Evolutionary conservation across 2,329 filamentous ascomycete genomes (phyloP).

Genomic region (Botrytis byssoidea): DNA sequence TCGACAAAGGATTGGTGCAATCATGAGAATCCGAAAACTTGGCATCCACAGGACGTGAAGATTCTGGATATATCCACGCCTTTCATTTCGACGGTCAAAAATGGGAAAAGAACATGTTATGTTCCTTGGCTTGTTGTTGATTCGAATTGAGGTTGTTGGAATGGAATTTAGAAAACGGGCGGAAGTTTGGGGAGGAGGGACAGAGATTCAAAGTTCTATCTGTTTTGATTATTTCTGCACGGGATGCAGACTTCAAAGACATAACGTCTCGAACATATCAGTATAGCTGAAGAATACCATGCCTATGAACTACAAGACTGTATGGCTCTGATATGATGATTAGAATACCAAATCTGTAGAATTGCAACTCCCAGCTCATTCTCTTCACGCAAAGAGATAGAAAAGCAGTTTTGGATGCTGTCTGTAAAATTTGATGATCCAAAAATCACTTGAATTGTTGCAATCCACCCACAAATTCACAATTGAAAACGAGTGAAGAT

Average conservation of each 20-base stretch:
- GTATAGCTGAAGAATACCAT: background rate
- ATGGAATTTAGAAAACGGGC: no score
- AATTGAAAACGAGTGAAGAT: background rate
- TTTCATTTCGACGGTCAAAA: background rate
- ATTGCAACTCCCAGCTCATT: no score
- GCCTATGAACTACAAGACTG: background rate
- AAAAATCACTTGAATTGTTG: background rate
- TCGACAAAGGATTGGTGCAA: constrained; percentile 16
- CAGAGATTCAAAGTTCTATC: no score
- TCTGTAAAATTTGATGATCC: background rate
- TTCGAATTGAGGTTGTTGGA: background rate
- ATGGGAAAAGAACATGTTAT: constrained; percentile 5
- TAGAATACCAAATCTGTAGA: no score
- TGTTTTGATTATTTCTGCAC: background rate
- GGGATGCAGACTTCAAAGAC: background rate
- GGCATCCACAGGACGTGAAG: constrained; percentile 1
- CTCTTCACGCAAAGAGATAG: background rate
- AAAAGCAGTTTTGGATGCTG: background rate
- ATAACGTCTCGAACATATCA: background rate
- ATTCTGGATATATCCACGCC: background rate
- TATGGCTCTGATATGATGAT: background rate
- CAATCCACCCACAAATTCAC: background rate
- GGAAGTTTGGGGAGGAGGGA: background rate
- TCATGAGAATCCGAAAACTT: background rate
- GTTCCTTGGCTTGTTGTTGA: constrained; percentile 4